phyloP scores from a whole-genome alignment of 805 yeast species.

The Nakazawaea pomicola region DNA sequence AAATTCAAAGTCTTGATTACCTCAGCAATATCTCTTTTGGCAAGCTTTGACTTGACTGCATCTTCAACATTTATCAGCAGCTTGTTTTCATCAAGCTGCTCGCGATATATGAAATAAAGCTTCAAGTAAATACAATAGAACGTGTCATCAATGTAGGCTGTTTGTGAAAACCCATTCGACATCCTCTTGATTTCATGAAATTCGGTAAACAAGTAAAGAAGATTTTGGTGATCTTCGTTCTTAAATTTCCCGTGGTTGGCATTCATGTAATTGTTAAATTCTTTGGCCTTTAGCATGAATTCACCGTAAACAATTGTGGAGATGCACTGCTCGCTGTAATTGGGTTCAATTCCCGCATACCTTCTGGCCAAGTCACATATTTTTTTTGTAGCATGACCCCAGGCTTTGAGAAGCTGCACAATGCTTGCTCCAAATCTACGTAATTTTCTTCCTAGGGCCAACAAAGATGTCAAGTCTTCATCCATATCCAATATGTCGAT shows the following conservation, averaged over 20 bases:
- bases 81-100: slow-evolving; percentile 4
- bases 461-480: slow-evolving; percentile 54
- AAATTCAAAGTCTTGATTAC: slow-evolving; percentile 16
- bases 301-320: slow-evolving; percentile 37
- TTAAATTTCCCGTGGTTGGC: slow-evolving; percentile 27
- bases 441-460: slow-evolving; percentile 63
- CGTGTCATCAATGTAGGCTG: slow-evolving; percentile 70
- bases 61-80: neutral
- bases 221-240: slow-evolving; percentile 26
- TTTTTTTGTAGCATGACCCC: slow-evolving; percentile 57
- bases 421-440: slow-evolving; percentile 75
- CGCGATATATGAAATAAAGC: slow-evolving; percentile 27
- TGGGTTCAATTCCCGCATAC: slow-evolving; percentile 35
- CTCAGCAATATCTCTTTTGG: slow-evolving; percentile 41
- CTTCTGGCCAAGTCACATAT: slow-evolving; percentile 48
- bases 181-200: slow-evolving; percentile 58
- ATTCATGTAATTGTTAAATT: slow-evolving; percentile 20
- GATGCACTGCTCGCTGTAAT: slow-evolving; percentile 49
- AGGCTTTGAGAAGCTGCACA: slow-evolving; percentile 55
- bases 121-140: slow-evolving; percentile 56
- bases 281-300: slow-evolving; percentile 35
- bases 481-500: slow-evolving; percentile 48
- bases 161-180: slow-evolving; percentile 79
- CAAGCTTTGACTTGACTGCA: slow-evolving; percentile 35
- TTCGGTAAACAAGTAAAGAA: slow-evolving; percentile 42